Evolutionary conservation across 169 alveolate genomes (phyloP), one percentile per base, ranked within the genome.

Genomic region (Eimeria acervulina): DNA sequence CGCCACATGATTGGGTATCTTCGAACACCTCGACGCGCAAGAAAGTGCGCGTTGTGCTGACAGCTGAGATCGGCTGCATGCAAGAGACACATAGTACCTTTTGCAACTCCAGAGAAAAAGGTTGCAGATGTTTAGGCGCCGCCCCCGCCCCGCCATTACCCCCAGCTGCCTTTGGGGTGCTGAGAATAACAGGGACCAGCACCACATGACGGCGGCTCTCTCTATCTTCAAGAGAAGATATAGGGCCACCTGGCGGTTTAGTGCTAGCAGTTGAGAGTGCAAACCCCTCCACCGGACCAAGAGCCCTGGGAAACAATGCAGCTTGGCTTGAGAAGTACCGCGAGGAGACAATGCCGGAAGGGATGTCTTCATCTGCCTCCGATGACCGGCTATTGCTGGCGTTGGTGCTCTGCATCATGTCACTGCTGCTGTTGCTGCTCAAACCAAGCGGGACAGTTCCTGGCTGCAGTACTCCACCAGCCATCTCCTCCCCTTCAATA

Each of bases 21-120:
- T 59, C 63, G 36, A 4, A n/a, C 19, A 2, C 44, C 55, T 33
- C 78, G 15, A 85, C 52, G 1, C 55, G 78, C 80, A 85, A 17
- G 7, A 55, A 85, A 40, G 78, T 59, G 51, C 93, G 93, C 8
- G 93, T 55, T 42, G 93, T 85, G 80, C 93, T 85, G 80, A 85
- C 80, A 17, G 80, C 33, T 36, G 80, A 85, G n/a, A 85, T 85
- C 8, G 93, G 93, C 59, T 85, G 66, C 80, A 85, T 31, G 93
- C 93, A 85, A 17, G 93, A 85, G 51, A 85, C 93, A 21, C 93
- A 85, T 6, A 85, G 42, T 4, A 85, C 78, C 74, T 42, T 85
- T 33, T 59, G 74, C 78, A 42, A 36, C 59, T 85, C 93, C 72
- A 51, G 12, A 15, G 72, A 85, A 33, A 85, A 85, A 19, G 93